phyloP scores from a whole-genome alignment of 1,284 basidiomycete genomes.

The Inonotus obliquus region DNA sequence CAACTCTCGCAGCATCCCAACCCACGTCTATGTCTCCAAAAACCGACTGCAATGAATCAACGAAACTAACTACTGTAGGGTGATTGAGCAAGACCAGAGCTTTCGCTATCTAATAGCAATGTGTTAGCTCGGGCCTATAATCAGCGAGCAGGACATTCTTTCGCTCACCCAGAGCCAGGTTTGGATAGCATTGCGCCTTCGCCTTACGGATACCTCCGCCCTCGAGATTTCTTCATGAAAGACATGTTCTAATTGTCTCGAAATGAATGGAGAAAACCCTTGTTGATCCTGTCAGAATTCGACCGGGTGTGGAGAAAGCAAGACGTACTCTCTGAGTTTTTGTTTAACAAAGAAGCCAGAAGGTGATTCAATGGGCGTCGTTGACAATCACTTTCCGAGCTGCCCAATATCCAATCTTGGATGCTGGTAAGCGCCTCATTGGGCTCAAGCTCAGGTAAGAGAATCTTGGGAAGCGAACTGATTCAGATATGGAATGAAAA shows the following conservation, averaged over 20 bases:
- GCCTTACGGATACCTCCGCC: constrained; percentile 26
- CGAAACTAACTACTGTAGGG: constrained; percentile 48
- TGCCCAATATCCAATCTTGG: constrained; percentile 10
- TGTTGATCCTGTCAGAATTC: not conserved
- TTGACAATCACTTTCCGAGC: constrained; percentile 4
- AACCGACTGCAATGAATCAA: constrained; percentile 63
- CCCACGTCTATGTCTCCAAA: constrained; percentile 58
- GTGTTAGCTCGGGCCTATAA: constrained; percentile 7
- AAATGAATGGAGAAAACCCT: constrained; percentile 49
- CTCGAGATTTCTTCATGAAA: constrained; percentile 45
- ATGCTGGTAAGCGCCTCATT: constrained; percentile 1
- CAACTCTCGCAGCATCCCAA: constrained; percentile 66
- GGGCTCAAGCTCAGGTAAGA: constrained; percentile 3
- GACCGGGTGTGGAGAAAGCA: not conserved
- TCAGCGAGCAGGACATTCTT: not conserved
- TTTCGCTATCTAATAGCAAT: constrained; percentile 56
- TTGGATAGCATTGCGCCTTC: constrained; percentile 49
- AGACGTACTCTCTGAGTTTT: constrained; percentile 13
- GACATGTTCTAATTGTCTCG: constrained; percentile 37
- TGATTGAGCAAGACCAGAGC: constrained; percentile 77
- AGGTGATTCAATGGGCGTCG: constrained; percentile 8
- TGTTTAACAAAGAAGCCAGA: constrained; percentile 13
- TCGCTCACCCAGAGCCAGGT: constrained; percentile 75
- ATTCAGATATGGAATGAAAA: not conserved
- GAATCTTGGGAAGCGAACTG: constrained; percentile 1